Base-by-base conservation (phyloP, 2,329 filamentous ascomycete genomes). In the Peltaster fructicola region DNA sequence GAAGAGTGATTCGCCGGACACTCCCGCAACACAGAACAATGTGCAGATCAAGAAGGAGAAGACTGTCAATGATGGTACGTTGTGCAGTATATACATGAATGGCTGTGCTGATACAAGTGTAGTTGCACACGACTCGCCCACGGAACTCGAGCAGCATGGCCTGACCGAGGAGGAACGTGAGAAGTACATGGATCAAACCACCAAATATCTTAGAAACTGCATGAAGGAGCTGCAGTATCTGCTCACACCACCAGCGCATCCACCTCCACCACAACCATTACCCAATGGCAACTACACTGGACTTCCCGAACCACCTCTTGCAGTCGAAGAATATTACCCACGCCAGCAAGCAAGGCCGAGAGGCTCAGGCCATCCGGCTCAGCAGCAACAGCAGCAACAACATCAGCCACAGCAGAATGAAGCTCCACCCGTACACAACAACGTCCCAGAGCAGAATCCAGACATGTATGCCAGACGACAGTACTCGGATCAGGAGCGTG, bases 141-240 rank as follows among this genome's bases (percentile, higher is more conserved):
- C 64, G 32, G 61, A 65, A 21, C 52, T 56, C 22, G n/a, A n/a
- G n/a, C n/a, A n/a, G n/a, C n/a, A n/a, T n/a, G n/a, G n/a, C n/a
- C n/a, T 59, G 16, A 44, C 49, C 32, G 64, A 68, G 23, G 52
- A 59, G 30, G 61, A 65, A 26, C 59, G 65, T 31, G 68, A 73
- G 28, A 54, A 56, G 22, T 59, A 69, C 35, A 58, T 68, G 25
- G 68, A 73, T 33, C 71, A 71, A 43, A 72, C 68, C 23, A 62
- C 64, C 29, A 52, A 62, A 17, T 74, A 70, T 38, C 56, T 75
- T 15, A 65, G 62, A 28, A 73, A 71, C 48, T 74, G 69, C 42
- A 63, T 73, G 24, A 66, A 73, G 37, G 71, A 76, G 45, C 66
- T 76, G 24, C 67, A 68, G 3, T 76, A 75, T 39, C 64, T 75